Evolutionary conservation across 306 rosid species (phyloP).

Genomic region (Sechiopsis laciniata): DNA sequence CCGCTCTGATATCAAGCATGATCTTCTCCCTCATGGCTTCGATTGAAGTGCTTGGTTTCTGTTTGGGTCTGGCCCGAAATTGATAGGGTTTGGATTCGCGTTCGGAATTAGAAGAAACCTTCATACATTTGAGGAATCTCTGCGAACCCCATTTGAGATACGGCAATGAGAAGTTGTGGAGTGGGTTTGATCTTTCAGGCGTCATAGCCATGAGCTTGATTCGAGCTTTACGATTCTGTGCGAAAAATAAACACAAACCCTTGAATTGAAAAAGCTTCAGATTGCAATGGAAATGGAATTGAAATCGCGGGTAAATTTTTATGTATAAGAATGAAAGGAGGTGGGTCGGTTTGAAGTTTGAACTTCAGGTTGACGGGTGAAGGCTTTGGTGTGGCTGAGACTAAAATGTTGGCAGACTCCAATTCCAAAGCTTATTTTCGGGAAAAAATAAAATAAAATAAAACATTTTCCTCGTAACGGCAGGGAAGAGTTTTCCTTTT

Average conservation of each 20-base stretch:
- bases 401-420: not conserved
- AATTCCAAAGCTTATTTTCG: too few species aligned
- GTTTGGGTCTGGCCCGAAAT: conserved; percentile 17
- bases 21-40: conserved; percentile 28
- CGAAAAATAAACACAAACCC: too few species aligned
- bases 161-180: conserved; percentile 60
- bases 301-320: not conserved
- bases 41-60: conserved; percentile 23
- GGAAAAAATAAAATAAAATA: too few species aligned
- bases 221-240: not conserved
- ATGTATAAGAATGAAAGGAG: not conserved
- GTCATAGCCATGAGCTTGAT: conserved; percentile 31
- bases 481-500: too few species aligned
- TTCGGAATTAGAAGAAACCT: conserved; percentile 19
- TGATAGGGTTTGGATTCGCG: conserved; percentile 15
- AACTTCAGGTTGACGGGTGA: not conserved
- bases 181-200: conserved; percentile 48
- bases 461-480: too few species aligned
- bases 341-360: too few species aligned
- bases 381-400: not conserved
- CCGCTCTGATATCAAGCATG: conserved; percentile 31
- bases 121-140: conserved; percentile 42
- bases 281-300: not conserved
- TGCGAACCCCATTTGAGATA: conserved; percentile 54
- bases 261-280: not conserved